Percentiles rank a stretch among this genome's conserved stretches.
Evolutionary conservation across 2,329 filamentous ascomycete genomes (phyloP).

Genomic region (Tolypocladium tundrense): DNA sequence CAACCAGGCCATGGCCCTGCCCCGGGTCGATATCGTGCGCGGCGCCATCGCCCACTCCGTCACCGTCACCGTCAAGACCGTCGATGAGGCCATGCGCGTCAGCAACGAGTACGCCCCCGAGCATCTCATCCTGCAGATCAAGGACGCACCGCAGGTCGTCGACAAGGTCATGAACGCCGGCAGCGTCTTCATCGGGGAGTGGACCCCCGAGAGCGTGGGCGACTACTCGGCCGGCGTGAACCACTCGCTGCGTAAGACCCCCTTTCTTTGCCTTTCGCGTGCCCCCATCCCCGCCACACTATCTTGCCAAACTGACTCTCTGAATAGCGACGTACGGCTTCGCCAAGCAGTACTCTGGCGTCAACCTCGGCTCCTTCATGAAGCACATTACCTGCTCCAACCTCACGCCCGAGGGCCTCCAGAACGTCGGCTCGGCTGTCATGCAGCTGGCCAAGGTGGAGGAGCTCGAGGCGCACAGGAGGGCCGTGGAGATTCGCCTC

Average conservation of each 20-base stretch:
- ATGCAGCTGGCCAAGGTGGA: conserved; percentile 95
- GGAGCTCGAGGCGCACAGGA: conserved; percentile 84
- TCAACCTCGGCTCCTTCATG: conserved; percentile 90
- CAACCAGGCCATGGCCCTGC: conserved; percentile 74
- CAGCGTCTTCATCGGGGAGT: conserved; percentile 88
- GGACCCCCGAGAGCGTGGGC: conserved; percentile 96
- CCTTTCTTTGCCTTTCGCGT: conserved; percentile 15
- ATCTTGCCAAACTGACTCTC: conserved; percentile 5
- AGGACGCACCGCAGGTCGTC: conserved; percentile 63
- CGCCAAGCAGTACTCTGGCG: conserved; percentile 95
- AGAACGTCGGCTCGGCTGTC: conserved; percentile 77
- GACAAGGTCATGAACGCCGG: conserved; percentile 84
- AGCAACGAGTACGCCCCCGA: conserved; percentile 96
- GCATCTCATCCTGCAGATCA: conserved; percentile 86
- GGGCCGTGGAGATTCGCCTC: conserved; percentile 79
- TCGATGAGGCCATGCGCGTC: conserved; percentile 65
- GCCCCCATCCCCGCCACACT: too few relatives aligned
- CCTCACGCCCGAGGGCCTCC: conserved; percentile 73
- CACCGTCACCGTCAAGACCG: conserved; percentile 63
- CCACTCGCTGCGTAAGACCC: conserved; percentile 77
- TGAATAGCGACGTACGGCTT: conserved; percentile 84
- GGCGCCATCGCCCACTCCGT: conserved; percentile 87
- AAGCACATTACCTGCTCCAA: conserved; percentile 97
- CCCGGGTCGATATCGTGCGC: conserved; percentile 84
- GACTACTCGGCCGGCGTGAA: conserved; percentile 98